phyloP scores from a whole-genome alignment of 768 basidiomycete genomes.

The Russula ochroleuca region DNA sequence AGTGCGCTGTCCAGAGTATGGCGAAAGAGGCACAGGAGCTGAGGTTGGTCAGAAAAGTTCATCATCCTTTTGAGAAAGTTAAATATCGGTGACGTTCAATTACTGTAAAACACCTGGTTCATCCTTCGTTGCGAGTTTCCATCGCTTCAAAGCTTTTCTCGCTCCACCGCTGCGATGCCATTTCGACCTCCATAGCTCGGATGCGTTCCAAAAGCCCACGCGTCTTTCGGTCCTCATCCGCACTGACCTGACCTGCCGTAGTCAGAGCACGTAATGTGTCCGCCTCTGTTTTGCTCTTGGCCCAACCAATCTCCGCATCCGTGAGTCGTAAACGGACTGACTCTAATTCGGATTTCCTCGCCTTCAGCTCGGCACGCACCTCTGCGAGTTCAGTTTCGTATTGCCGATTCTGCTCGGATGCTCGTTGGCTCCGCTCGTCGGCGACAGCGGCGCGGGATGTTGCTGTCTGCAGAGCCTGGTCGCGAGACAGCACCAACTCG shows the following conservation, averaged over 20 bases:
- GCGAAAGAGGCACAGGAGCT: background rate
- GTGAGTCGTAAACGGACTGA: slow-evolving; percentile 57
- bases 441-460: slow-evolving; percentile 72
- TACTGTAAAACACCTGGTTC: too few species aligned
- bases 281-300: slow-evolving; percentile 87
- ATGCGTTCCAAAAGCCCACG: slow-evolving; percentile 74
- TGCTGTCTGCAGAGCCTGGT: slow-evolving; percentile 70
- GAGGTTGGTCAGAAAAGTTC: slow-evolving; percentile 58
- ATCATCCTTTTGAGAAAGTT: too few species aligned
- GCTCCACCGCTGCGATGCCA: slow-evolving; percentile 53
- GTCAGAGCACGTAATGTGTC: slow-evolving; percentile 52
- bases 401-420: too few species aligned
- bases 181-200: slow-evolving; percentile 52
- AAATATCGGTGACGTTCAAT: too few species aligned
- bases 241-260: slow-evolving; percentile 31
- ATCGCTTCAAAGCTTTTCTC: too few species aligned
- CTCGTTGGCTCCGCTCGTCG: slow-evolving; percentile 42
- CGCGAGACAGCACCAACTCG: slow-evolving; percentile 62
- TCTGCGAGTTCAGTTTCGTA: too few species aligned
- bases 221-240: slow-evolving; percentile 75
- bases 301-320: slow-evolving; percentile 88
- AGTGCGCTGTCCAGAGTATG: too few species aligned
- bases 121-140: too few species aligned
- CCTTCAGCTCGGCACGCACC: too few species aligned
- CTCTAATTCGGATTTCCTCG: slow-evolving; percentile 51